A percentile compares a stretch with the other conserved stretches of the same genome.
These are phyloP conservation scores for Lentinula novae-zelandiae DNA, from an alignment of 1,284 basidiomycete species.

Conservation along the genomic window DNA sequence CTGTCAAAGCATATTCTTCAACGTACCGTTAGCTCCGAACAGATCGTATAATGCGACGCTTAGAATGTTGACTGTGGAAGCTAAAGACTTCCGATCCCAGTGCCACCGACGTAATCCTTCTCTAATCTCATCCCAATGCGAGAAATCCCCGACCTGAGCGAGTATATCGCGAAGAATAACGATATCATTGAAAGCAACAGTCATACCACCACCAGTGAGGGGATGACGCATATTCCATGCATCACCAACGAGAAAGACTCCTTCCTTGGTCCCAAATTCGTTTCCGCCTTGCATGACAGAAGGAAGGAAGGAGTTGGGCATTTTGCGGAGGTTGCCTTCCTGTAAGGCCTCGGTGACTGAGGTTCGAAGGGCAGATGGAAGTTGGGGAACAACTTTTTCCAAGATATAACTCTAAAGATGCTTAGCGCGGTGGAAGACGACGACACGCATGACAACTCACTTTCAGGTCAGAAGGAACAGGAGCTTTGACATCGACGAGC, in stretches of 20 bases:
- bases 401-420: constrained; percentile 61
- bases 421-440: background rate
- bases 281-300: constrained; percentile 77
- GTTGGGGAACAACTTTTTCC: constrained; percentile 70
- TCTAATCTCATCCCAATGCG: constrained; percentile 7
- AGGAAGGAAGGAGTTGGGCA: constrained; percentile 97
- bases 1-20: constrained; percentile 5
- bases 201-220: constrained; percentile 96
- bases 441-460: constrained; percentile 33
- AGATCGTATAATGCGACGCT: constrained; percentile 90
- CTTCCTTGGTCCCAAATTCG: constrained; percentile 42
- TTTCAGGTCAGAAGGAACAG: constrained; percentile 81
- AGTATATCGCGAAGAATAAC: constrained; percentile 70
- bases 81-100: constrained; percentile 79
- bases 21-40: constrained; percentile 83
- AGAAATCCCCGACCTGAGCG: constrained; percentile 41
- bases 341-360: constrained; percentile 63
- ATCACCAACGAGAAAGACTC: constrained; percentile 89
- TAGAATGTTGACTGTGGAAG: constrained; percentile 86
- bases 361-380: constrained; percentile 67
- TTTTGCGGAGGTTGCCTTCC: constrained; percentile 76
- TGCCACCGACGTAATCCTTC: constrained; percentile 58
- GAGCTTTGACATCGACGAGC: constrained; percentile 87
- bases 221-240: constrained; percentile 99
- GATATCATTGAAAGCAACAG: constrained; percentile 85